phyloP scores from a whole-genome alignment of 2,329 filamentous ascomycete genomes.

The Fusarium caatingaense region DNA sequence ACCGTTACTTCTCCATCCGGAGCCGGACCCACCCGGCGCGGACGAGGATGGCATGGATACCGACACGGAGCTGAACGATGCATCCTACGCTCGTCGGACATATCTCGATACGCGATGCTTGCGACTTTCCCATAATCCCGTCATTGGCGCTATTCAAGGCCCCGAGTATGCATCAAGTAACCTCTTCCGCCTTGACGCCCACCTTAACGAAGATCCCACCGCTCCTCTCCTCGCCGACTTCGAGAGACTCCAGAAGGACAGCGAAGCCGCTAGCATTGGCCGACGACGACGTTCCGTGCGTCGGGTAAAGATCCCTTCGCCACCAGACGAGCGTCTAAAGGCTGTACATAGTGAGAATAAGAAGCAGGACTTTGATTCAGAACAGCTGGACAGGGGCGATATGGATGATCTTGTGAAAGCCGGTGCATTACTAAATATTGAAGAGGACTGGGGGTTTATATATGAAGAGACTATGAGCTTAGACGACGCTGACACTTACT shows the following conservation, averaged over 20 bases:
- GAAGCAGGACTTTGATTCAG: slow-evolving; percentile 47
- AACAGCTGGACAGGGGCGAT: slow-evolving; percentile 34
- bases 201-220: slow-evolving; percentile 57
- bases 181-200: slow-evolving; percentile 62
- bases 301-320: slow-evolving; percentile 39
- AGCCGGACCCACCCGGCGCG: slow-evolving; percentile 56
- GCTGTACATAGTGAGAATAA: slow-evolving; percentile 45
- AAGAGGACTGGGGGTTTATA: slow-evolving; percentile 50
- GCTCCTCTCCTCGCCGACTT: slow-evolving; percentile 59
- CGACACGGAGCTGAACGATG: slow-evolving; percentile 15
- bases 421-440: slow-evolving; percentile 47
- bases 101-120: slow-evolving; percentile 57
- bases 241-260: slow-evolving; percentile 59
- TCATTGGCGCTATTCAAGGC: slow-evolving; percentile 68
- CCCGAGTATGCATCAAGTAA: slow-evolving; percentile 60
- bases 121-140: slow-evolving; percentile 56
- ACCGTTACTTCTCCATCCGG: slow-evolving; percentile 62
- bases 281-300: slow-evolving; percentile 41
- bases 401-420: slow-evolving; percentile 38
- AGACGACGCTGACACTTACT: not conserved
- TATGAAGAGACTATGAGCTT: slow-evolving; percentile 48
- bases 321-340: slow-evolving; percentile 15
- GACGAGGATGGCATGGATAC: slow-evolving; percentile 29
- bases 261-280: slow-evolving; percentile 47
- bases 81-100: slow-evolving; percentile 41